Evolutionary conservation across 2,329 filamentous ascomycete genomes (phyloP), one percentile per base, ranked within the genome.

Genomic region (Aspergillus hiratsukae): DNA sequence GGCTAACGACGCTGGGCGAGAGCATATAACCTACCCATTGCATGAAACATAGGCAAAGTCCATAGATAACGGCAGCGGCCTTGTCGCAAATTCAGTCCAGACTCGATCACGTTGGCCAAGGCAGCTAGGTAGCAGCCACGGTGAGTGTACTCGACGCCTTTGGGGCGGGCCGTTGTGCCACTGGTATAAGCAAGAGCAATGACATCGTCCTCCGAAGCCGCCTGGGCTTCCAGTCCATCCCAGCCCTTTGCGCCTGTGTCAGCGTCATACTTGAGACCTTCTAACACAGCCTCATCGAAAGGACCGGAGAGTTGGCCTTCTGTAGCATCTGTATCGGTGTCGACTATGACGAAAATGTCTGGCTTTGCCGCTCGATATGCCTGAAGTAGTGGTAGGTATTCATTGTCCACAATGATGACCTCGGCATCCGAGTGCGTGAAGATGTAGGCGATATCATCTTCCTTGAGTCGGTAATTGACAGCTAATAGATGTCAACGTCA

Each of bases 111-210:
- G 71, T 97, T 97, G 10, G 80, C 92, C 63, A 97, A 69, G 0
- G 91, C 81, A 0, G 91, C 93, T 11, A 99, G 80, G 69, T 97
- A 99, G 7, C 85, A 86, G 3, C 92, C 89, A 49, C 94, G 83
- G 72, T 97, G 90, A 1, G 91, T 97, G 69, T 89, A 97, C 54
- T 96, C 86, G 3, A 97, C 93, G 4, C 94, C 94, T 73, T 99
- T 97, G 1, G 94, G 94, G 29, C 83, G 81, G 0, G 92, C 91
- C 0, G 94, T 97, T 1, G 94, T 97, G 3, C 93, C 93, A 28
- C 89, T 94, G 0, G 94, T 99, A 72, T 97, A 97, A 1, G 93
- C 90, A 54, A 99, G 85, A 3, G 92, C 91, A 58, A 97, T 82
- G 64, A 90, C 82, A 58, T 85, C 86, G 63, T 96, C 88, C 71